Conservation (phyloP, 2,329 filamentous ascomycete species). For the Beauveria pseudobassiana region DNA sequence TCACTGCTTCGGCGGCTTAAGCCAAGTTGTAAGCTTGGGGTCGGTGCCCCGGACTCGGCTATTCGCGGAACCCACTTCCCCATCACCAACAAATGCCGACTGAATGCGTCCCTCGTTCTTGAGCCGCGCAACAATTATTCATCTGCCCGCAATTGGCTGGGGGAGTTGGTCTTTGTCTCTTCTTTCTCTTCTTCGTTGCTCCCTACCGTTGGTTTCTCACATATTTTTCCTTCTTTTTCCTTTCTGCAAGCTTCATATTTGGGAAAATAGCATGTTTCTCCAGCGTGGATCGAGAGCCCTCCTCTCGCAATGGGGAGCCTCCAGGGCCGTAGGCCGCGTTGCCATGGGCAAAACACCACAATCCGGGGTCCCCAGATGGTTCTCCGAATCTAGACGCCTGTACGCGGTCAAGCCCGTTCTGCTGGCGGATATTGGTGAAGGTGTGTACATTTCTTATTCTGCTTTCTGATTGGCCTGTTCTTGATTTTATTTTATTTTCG, state of each 20-base stretch:
- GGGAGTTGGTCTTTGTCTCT: neutral
- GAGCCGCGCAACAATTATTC: constrained; percentile 8
- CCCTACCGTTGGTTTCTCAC: neutral
- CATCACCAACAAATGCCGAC: constrained; percentile 27
- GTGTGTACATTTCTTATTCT: constrained; percentile 30
- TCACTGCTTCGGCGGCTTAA: constrained; percentile 1
- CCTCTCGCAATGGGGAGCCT: constrained; percentile 43
- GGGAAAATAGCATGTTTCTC: constrained; percentile 41
- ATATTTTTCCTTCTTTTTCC: neutral
- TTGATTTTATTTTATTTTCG: neutral
- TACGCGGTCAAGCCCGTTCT: constrained; percentile 69
- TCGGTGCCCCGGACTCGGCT: constrained; percentile 28
- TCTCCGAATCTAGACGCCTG: constrained; percentile 42
- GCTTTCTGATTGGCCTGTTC: neutral
- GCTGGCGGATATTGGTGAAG: constrained; percentile 80
- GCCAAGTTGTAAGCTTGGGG: neutral
- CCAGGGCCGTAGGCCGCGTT: constrained; percentile 31
- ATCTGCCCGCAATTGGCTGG: constrained; percentile 6
- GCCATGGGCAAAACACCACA: constrained; percentile 23
- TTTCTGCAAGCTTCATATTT: neutral
- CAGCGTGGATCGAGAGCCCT: constrained; percentile 43
- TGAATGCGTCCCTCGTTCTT: constrained; percentile 21
- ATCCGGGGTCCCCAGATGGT: constrained; percentile 32
- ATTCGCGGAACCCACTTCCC: constrained; percentile 26
- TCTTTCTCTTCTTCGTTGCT: neutral